Percentiles rank a stretch among this genome's conserved stretches.
Evolutionary conservation across 2,329 filamentous ascomycete genomes (phyloP).

Genomic region (Alternaria sp.): DNA sequence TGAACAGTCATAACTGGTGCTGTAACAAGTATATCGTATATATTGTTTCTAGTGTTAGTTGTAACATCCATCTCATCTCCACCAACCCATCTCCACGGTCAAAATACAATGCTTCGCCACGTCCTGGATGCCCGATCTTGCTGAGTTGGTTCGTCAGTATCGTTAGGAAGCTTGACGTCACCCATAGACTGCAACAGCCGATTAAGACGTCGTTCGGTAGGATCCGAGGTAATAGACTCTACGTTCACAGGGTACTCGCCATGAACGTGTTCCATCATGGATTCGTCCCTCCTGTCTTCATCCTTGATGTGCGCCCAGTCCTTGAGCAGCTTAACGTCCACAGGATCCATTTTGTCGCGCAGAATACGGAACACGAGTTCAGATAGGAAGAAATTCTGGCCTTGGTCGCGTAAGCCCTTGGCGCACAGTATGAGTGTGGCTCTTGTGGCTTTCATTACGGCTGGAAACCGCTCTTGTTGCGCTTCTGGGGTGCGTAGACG

Average conservation of each 20-base stretch:
- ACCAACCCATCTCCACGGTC: not conserved
- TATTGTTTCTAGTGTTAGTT: not conserved
- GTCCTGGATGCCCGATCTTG: slow-evolving; percentile 1
- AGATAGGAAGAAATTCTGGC: slow-evolving; percentile 14
- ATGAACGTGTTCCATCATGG: slow-evolving; percentile 8
- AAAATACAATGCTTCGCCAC: slow-evolving; percentile 10
- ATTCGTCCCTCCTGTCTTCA: slow-evolving; percentile 3
- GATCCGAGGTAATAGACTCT: slow-evolving; percentile 12
- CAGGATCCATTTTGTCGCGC: slow-evolving; percentile 15
- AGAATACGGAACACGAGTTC: slow-evolving; percentile 17
- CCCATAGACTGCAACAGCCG: slow-evolving; percentile 8
- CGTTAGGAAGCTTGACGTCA: not conserved
- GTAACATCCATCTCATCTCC: not conserved
- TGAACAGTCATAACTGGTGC: not conserved
- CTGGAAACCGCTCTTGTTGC: not conserved
- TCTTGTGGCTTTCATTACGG: slow-evolving; percentile 15
- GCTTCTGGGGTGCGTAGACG: slow-evolving; percentile 5
- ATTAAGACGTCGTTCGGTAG: slow-evolving; percentile 17
- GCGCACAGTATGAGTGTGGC: slow-evolving; percentile 18
- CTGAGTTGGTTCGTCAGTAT: not conserved
- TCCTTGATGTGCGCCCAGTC: slow-evolving; percentile 9
- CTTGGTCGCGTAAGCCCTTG: slow-evolving; percentile 20
- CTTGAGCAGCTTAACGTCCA: slow-evolving; percentile 12
- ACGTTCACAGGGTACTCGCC: slow-evolving; percentile 11
- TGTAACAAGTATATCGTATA: not conserved